Percentiles rank a stretch among this genome's conserved stretches.
Evolutionary conservation across 257 asterid species (phyloP).

Genomic region (Solanum acaule): DNA sequence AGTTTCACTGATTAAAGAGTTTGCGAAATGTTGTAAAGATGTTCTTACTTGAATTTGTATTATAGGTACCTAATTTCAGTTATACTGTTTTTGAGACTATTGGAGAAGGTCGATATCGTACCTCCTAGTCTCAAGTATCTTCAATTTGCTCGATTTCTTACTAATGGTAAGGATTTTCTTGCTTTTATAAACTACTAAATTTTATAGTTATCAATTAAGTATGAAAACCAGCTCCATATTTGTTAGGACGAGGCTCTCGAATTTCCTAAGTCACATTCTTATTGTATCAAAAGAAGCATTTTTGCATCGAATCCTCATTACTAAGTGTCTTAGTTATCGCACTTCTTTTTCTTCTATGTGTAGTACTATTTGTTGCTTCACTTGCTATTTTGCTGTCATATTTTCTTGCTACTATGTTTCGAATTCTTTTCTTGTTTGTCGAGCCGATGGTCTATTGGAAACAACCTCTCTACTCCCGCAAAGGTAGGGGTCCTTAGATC

Average conservation of each 20-base stretch:
- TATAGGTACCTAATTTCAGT: slow-evolving; percentile 62
- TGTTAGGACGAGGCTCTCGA: not conserved
- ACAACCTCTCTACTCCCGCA: not conserved
- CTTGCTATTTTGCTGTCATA: not conserved
- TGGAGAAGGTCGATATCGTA: slow-evolving; percentile 40
- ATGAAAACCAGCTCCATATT: not conserved
- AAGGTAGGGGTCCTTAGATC: no score
- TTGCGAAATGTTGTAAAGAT: not conserved
- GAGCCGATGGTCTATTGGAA: not conserved
- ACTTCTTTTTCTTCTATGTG: not conserved
- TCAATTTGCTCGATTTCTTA: slow-evolving; percentile 59
- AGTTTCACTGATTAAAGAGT: not conserved
- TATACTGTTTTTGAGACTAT: slow-evolving; percentile 57
- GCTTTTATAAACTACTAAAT: not conserved
- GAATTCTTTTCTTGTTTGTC: not conserved
- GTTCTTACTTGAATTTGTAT: slow-evolving; percentile 4
- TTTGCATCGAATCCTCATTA: not conserved
- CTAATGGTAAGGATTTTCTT: slow-evolving; percentile 35
- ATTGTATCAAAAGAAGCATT: not conserved
- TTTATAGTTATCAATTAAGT: not conserved
- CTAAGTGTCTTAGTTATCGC: not conserved
- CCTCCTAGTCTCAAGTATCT: slow-evolving; percentile 51
- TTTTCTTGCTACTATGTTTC: not conserved
- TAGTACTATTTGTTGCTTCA: not conserved
- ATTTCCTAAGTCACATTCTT: not conserved